Conservation (phyloP, 2,329 filamentous ascomycete genomes). For the Ophiostoma piceae region DNA sequence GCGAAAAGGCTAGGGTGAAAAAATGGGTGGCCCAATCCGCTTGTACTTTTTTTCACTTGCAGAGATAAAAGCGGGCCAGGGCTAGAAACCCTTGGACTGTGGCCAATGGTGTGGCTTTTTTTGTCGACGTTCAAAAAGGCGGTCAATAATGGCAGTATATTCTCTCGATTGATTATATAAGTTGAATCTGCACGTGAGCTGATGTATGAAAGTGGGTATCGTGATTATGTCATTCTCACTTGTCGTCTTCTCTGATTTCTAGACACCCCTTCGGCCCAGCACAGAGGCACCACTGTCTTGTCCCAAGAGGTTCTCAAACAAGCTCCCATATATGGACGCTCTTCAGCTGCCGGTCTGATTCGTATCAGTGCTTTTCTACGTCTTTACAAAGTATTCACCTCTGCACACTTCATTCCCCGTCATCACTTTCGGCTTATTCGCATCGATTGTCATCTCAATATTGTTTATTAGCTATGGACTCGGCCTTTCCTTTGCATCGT, state of each 20-base stretch:
- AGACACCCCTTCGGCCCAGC: background rate
- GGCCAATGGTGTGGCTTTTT: background rate
- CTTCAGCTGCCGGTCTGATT: background rate
- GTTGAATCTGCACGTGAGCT: background rate
- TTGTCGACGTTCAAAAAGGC: background rate
- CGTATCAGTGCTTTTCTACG: background rate
- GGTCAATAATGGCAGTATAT: background rate
- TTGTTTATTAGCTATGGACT: background rate
- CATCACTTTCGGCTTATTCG: background rate
- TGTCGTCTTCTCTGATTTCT: background rate
- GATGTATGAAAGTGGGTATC: background rate
- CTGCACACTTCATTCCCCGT: background rate
- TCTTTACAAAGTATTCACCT: background rate
- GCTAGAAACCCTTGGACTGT: background rate
- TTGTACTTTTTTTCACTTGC: constrained; percentile 12
- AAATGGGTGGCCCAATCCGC: constrained; percentile 18
- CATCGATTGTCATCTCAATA: background rate
- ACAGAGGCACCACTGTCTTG: background rate
- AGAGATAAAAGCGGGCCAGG: constrained; percentile 1
- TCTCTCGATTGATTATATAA: background rate
- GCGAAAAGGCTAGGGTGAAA: constrained; percentile 19
- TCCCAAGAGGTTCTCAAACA: constrained; percentile 1
- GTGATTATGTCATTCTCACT: background rate
- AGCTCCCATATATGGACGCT: background rate
- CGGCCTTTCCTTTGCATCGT: background rate